Evolutionary conservation across 2,329 filamentous ascomycete species (phyloP), one percentile per base, ranked within the genome.

Genomic region (Magnaporthiopsis incrustans): DNA sequence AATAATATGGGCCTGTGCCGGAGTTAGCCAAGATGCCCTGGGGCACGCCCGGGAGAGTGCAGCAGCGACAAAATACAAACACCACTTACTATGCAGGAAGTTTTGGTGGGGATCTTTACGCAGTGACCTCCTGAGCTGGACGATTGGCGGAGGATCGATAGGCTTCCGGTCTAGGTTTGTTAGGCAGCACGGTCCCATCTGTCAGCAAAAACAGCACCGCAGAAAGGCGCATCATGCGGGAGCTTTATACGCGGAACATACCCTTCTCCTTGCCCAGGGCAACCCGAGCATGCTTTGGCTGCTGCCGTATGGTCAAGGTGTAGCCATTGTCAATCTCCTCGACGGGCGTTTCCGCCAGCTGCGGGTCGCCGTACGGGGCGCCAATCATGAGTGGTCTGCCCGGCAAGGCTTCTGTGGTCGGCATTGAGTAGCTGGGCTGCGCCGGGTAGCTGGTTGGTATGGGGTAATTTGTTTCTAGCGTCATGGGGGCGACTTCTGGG

Each of bases 101-200:
- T 78, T 76, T 60, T 80, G 77, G 63, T 76, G 72, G 2, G 79
- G 78, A 65, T 85, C 81, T 62, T 75, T 75, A 61, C 76, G 74
- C 44, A 73, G 70, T 64, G 76, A 77, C 64, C 83, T 77, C 63
- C 84, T 74, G 60, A 96, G 81, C 76, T 94, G 87, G 59, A 96
- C 80, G 69, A 96, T 90, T 57, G 92, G 92, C 15, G 92, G 92
- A 62, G 93, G 92, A 73, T 97, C 92, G 71, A 97, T 86, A 10
- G 92, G 91, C 75, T 96, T 96, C 69, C 92, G 88, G 71, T 91
- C 89, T 90, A 69, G 60, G 7, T 32, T 18, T 27, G 59, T 66
- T 60, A 65, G 58, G 61, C 65, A 30, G 57, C 27, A 61, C 12
- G 11, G 44, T 44, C 12, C 35, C 30, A 25, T 38, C 60, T 63